phyloP scores from a whole-genome alignment of 495 filamentous ascomycete genomes.

The Penicillium daleae region DNA sequence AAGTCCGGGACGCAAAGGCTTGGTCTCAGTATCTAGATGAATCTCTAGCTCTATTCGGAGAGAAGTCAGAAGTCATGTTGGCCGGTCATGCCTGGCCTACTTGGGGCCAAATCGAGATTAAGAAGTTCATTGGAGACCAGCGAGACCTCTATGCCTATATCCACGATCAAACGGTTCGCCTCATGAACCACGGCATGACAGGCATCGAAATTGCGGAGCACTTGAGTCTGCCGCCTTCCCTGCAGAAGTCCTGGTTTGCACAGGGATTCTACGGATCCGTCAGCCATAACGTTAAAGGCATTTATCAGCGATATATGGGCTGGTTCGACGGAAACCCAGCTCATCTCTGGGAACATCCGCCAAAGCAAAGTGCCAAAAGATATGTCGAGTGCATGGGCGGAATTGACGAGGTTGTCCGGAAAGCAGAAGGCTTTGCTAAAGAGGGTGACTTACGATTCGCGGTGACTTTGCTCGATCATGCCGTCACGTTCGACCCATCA shows the following conservation, averaged over 20 bases:
- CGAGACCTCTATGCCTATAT: constrained; percentile 42
- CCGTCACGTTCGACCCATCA: constrained; percentile 23
- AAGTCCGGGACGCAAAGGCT: constrained; percentile 26
- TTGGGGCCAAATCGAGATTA: constrained; percentile 27
- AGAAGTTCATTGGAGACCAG: constrained; percentile 26
- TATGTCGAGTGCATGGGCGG: constrained; percentile 36
- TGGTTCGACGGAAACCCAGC: constrained; percentile 46
- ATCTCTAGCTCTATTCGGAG: constrained; percentile 22
- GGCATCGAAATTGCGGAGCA: constrained; percentile 41
- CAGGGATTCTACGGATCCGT: constrained; percentile 42
- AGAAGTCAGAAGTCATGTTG: constrained; percentile 24
- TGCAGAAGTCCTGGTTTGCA: constrained; percentile 28
- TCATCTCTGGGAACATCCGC: constrained; percentile 41
- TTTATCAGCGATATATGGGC: constrained; percentile 43
- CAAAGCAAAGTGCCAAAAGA: constrained; percentile 28
- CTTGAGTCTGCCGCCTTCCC: constrained; percentile 29
- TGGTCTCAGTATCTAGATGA: constrained; percentile 32
- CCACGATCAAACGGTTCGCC: constrained; percentile 39
- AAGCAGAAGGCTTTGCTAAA: constrained; percentile 20
- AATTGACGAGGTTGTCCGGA: constrained; percentile 22
- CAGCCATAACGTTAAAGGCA: constrained; percentile 45
- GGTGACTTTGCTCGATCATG: constrained; percentile 29
- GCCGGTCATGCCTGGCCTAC: constrained; percentile 37
- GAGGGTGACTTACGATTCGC: constrained; percentile 33
- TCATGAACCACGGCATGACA: constrained; percentile 34